Base-by-base conservation (phyloP, 768 basidiomycete genomes). In the Pleurotus salmoneostramineus region DNA sequence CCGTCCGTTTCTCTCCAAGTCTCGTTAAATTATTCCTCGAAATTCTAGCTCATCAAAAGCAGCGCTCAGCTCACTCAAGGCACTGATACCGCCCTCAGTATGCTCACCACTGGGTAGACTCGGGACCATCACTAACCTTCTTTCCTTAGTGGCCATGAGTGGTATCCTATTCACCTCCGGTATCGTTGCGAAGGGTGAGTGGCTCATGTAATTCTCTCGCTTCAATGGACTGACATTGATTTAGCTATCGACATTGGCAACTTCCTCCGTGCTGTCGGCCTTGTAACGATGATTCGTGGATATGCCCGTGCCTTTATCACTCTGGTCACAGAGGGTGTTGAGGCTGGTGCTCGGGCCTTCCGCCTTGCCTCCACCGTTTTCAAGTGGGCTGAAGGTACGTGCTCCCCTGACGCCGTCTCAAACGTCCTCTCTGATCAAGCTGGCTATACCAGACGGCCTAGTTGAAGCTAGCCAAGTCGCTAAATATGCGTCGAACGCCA, bases 91-190 rank as follows among this genome's bases (percentile, higher is more conserved):
- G 51, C 51, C 6, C 36, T 54, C 8, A 54, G 51, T 54, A 12
- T 12, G 51, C 31, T 27, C 14, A 12, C 42, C 14, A 21, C 12
- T 5, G 5, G 8, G 21, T 54, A 35, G 7, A 21, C 10, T 3
- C 17, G 10, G 12, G 8, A 21, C 5, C 15, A 12, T 17, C 8
- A 6, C 36, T 42, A 21, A 37, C 14, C 12, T 21, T 27, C 12
- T 27, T 27, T 27, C 12, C 15, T 8, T 12, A 54, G 51, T 54
- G 51, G 51, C 51, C 37, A 54, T 54, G 51, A 54, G 51, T 54
- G 51, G 51, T 36, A 54, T 54, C 51, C 33, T 54, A 37, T 54
- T 54, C 36, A 54, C 51, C 36, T 54, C 51, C 21, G 51, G 51
- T 6, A 42, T 54, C 31, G 51, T 54, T 36, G 51, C 51, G 12